A percentile compares a stretch with the other conserved stretches of the same genome.
Conservation (phyloP, 2,329 filamentous ascomycete genomes). For the Bipolaris cookei region DNA sequence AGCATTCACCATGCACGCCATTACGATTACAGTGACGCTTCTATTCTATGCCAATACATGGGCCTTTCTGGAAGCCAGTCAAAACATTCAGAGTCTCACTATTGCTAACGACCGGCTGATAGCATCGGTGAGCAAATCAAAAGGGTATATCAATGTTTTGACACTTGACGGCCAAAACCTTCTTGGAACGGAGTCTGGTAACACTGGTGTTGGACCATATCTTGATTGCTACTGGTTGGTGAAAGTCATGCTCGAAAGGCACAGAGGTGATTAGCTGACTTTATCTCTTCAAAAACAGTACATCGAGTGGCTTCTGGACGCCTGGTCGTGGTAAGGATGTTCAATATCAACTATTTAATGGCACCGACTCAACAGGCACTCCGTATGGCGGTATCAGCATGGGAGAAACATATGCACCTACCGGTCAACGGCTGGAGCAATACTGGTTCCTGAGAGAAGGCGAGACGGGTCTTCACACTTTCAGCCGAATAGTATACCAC, state of each 20-base stretch:
- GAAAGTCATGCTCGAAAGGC: not conserved
- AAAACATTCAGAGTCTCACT: conserved; percentile 38
- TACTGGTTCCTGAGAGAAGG: conserved; percentile 70
- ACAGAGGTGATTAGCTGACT: not conserved
- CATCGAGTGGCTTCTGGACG: conserved; percentile 64
- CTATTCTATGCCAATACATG: conserved; percentile 20
- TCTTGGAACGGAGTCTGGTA: conserved; percentile 27
- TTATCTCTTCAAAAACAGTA: conserved; percentile 39
- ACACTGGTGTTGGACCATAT: conserved; percentile 51
- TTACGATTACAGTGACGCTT: conserved; percentile 12
- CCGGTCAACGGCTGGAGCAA: conserved; percentile 66
- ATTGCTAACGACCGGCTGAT: conserved; percentile 56
- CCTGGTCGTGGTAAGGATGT: conserved; percentile 58
- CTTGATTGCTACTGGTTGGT: conserved; percentile 29
- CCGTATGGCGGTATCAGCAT: conserved; percentile 65
- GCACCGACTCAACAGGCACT: conserved; percentile 58
- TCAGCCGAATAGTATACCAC: conserved; percentile 65
- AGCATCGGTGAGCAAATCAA: conserved; percentile 53
- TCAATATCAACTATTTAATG: conserved; percentile 59
- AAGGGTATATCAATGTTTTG: conserved; percentile 52
- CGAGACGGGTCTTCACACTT: conserved; percentile 68
- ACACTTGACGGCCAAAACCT: conserved; percentile 54
- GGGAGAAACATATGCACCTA: conserved; percentile 64
- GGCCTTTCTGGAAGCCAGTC: conserved; percentile 26
- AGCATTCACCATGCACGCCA: conserved; percentile 21